These are phyloP conservation scores for Cladosporium sp. DNA, from an alignment of 2,329 filamentous ascomycete genomes.

Conservation along the genomic window DNA sequence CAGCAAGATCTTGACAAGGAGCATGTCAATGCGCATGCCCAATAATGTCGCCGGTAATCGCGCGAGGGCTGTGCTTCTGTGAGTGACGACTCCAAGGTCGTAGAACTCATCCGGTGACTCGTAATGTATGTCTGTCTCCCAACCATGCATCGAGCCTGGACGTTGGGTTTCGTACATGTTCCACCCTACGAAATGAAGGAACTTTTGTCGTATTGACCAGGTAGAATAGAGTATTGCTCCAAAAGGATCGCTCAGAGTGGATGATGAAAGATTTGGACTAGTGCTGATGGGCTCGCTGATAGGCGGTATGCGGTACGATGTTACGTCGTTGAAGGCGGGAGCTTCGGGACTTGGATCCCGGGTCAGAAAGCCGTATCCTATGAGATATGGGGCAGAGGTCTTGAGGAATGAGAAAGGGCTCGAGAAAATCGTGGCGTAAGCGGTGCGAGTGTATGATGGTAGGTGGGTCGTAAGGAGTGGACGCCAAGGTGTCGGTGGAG, in stretches of 20 bases:
- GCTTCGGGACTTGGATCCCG: slow-evolving; percentile 2
- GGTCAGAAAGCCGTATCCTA: slow-evolving; percentile 6
- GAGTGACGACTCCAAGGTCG: background rate
- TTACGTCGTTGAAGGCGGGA: slow-evolving; percentile 18
- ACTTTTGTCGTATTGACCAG: slow-evolving; percentile 15
- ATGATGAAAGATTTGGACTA: background rate
- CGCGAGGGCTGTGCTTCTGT: slow-evolving; percentile 19
- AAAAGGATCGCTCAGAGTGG: slow-evolving; percentile 17
- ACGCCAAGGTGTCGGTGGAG: slow-evolving; percentile 21
- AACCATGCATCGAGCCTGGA: background rate
- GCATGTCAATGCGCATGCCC: slow-evolving; percentile 18
- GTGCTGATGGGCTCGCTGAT: slow-evolving; percentile 16
- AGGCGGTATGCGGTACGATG: slow-evolving; percentile 19
- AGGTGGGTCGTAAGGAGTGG: slow-evolving; percentile 17
- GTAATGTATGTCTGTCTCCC: slow-evolving; percentile 4
- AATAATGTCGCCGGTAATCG: slow-evolving; percentile 22
- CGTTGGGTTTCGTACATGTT: slow-evolving; percentile 12
- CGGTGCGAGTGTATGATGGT: slow-evolving; percentile 15
- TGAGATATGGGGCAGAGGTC: slow-evolving; percentile 15
- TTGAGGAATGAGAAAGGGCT: slow-evolving; percentile 1
- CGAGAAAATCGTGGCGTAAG: slow-evolving; percentile 17
- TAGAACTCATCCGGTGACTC: background rate
- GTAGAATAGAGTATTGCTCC: slow-evolving; percentile 23
- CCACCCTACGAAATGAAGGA: slow-evolving; percentile 24
- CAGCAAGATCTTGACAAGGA: slow-evolving; percentile 20